phyloP scores from a whole-genome alignment of 129 eudicot species.

The Rutidosis leptorrhynchoides region DNA sequence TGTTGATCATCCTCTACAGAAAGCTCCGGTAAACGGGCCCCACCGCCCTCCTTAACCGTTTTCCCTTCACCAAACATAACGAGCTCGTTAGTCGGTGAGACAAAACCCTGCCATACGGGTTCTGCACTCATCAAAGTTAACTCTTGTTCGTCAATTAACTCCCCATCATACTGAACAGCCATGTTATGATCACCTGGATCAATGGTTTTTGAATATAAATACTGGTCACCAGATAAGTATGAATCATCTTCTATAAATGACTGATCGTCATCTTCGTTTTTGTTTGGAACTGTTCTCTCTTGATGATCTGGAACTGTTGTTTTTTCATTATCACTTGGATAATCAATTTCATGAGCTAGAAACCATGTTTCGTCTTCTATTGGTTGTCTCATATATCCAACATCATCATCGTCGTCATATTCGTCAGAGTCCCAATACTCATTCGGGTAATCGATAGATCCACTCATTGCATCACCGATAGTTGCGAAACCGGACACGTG shows the following conservation, averaged over 20 bases:
- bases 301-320: conserved; percentile 72
- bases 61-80: conserved; percentile 61
- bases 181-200: conserved; percentile 47
- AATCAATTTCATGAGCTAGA: conserved; percentile 95
- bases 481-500: conserved; percentile 92
- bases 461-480: conserved; percentile 87
- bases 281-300: conserved; percentile 54
- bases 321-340: conserved; percentile 94
- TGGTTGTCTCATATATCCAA: conserved; percentile 96
- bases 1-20: conserved; percentile 57
- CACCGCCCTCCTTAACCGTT: conserved; percentile 46
- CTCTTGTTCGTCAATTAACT: conserved; percentile 81
- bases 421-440: conserved; percentile 99
- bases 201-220: conserved; percentile 51
- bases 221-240: conserved; percentile 75
- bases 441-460: conserved; percentile 77
- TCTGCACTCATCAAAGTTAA: conserved; percentile 74
- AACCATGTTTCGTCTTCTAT: conserved; percentile 98
- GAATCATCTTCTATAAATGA: conserved; percentile 91
- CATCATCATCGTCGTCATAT: conserved; percentile 91
- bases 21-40: conserved; percentile 45
- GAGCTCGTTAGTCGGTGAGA: conserved; percentile 59
- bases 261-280: conserved; percentile 84
- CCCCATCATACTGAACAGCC: conserved; percentile 70
- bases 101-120: conserved; percentile 81